Conservation (phyloP, 2,329 filamentous ascomycete species). For the Aspergillus aculeatinus region DNA sequence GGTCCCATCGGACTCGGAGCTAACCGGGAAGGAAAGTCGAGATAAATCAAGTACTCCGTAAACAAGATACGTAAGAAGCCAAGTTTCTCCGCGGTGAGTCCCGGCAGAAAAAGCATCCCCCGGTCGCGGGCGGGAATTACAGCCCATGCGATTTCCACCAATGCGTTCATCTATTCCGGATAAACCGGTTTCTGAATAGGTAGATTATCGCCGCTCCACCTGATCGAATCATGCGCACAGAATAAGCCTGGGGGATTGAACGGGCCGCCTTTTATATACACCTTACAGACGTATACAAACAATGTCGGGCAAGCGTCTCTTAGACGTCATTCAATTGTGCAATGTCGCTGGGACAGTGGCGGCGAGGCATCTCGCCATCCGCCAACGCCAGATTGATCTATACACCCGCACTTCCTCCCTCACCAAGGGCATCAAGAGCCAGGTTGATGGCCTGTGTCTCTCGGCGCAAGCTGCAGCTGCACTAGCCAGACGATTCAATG, state of each 20-base stretch:
- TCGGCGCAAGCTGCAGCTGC: conserved; percentile 62
- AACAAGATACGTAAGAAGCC: background rate
- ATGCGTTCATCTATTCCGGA: too few relatives aligned
- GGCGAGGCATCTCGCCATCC: conserved; percentile 59
- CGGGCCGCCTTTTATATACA: background rate
- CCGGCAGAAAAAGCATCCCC: background rate
- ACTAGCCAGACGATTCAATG: conserved; percentile 59
- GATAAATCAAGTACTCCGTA: background rate
- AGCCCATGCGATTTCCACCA: background rate
- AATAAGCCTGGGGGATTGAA: conserved; percentile 2
- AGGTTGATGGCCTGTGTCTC: conserved; percentile 61
- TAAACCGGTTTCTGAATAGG: background rate
- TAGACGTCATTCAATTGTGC: conserved; percentile 70
- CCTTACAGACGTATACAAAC: conserved; percentile 5
- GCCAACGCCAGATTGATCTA: conserved; percentile 61
- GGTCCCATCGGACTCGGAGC: background rate
- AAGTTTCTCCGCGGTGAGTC: background rate
- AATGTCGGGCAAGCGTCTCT: conserved; percentile 61
- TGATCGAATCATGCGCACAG: conserved; percentile 21
- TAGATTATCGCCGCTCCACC: background rate
- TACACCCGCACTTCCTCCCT: conserved; percentile 65
- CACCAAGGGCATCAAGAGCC: conserved; percentile 60
- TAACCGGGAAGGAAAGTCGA: background rate
- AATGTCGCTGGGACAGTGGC: conserved; percentile 69
- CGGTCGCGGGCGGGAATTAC: background rate